phyloP scores from a whole-genome alignment of 2,329 filamentous ascomycete genomes.

The Aspergillus fischeri region DNA sequence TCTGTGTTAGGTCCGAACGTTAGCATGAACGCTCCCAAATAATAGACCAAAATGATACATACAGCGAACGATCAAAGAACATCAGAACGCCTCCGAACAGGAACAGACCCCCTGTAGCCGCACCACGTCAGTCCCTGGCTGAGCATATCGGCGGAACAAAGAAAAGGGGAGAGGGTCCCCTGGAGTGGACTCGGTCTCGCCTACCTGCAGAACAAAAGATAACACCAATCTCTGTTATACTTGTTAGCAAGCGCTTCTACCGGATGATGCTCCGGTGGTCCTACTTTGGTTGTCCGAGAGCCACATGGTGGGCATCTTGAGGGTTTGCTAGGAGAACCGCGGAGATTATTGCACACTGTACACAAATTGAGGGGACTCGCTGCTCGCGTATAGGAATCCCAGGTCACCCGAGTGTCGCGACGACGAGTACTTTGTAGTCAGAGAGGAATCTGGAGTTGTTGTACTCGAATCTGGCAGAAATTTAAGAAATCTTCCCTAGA shows the following conservation, averaged over 20 bases:
- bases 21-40: not conserved
- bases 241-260: slow-evolving; percentile 17
- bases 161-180: not conserved
- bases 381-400: not conserved
- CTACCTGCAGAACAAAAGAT: slow-evolving; percentile 96
- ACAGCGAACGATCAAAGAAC: slow-evolving; percentile 98
- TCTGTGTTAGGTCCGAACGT: slow-evolving; percentile 44
- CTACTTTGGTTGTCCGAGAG: slow-evolving; percentile 91
- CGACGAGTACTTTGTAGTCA: not conserved
- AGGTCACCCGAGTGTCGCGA: not conserved
- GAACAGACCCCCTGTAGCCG: slow-evolving; percentile 78
- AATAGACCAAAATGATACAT: slow-evolving; percentile 35
- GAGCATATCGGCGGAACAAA: no score
- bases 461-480: not conserved
- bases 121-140: slow-evolving; percentile 13
- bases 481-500: not conserved
- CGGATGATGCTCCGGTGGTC: slow-evolving; percentile 25
- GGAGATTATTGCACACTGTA: not conserved
- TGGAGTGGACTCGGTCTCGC: slow-evolving; percentile 38
- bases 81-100: slow-evolving; percentile 89
- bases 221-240: slow-evolving; percentile 78
- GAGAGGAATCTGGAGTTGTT: not conserved
- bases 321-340: not conserved
- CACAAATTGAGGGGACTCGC: not conserved
- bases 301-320: slow-evolving; percentile 85